Conservation (phyloP, 768 basidiomycete species). For the Dictyophora rubrovolvata region DNA sequence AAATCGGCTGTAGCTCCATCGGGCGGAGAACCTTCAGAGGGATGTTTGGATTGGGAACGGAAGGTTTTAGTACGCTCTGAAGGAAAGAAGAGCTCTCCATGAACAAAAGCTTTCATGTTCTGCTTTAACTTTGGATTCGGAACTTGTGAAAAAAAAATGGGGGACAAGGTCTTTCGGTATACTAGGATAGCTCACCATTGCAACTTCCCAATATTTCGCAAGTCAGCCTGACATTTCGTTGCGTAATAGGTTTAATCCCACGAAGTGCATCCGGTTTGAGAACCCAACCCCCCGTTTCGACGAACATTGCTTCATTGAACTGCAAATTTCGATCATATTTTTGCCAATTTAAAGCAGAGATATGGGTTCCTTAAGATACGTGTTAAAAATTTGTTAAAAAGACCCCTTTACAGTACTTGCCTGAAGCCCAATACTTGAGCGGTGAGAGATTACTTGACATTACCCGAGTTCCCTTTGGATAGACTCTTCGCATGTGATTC, state of each 20-base stretch:
- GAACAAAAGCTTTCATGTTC: constrained; percentile 34
- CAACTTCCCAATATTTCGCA: constrained; percentile 13
- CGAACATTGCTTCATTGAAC: constrained; percentile 54
- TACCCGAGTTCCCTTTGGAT: constrained; percentile 47
- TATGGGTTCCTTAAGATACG: constrained; percentile 32
- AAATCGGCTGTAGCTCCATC: constrained; percentile 32
- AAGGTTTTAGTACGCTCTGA: constrained; percentile 28
- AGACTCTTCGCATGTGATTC: constrained; percentile 43
- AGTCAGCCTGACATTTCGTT: background rate
- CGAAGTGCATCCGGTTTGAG: constrained; percentile 31
- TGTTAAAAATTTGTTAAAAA: background rate
- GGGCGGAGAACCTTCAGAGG: constrained; percentile 19
- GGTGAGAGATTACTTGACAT: constrained; percentile 45
- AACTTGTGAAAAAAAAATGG: constrained; percentile 21
- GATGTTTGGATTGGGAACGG: constrained; percentile 31
- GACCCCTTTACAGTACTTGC: background rate
- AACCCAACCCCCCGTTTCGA: constrained; percentile 46
- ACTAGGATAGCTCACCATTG: constrained; percentile 33
- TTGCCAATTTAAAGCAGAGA: constrained; percentile 55
- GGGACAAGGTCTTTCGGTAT: constrained; percentile 24
- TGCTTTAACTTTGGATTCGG: constrained; percentile 28
- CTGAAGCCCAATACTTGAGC: constrained; percentile 42
- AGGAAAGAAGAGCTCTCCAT: constrained; percentile 35
- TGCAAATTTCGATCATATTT: constrained; percentile 45
- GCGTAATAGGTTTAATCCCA: constrained; percentile 13